Base-by-base conservation (phyloP, 1,284 basidiomycete genomes). In the Cyathus pygmaeus region DNA sequence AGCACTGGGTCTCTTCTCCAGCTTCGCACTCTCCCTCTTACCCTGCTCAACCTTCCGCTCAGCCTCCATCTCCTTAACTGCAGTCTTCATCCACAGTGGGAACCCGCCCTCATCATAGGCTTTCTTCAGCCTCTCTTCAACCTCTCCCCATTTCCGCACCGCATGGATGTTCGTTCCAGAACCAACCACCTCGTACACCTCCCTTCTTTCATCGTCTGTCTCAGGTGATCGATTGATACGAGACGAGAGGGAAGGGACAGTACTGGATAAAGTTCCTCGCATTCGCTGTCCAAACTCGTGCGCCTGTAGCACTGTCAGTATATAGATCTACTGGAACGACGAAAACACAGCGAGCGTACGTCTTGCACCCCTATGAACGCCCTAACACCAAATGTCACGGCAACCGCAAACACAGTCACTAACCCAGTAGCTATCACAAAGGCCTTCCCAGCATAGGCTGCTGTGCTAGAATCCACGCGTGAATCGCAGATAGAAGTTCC, bases 81-180 rank as follows among this genome's bases (percentile, higher is more conserved):
- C 87, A 15, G 78, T 79, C 53, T 86, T 79, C 17, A 77, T 75
- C 87, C 89, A 90, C 1, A 80, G 76, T 0, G 78, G 65, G 29
- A 90, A 74, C 0, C 89, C 88, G 11, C 84, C 87, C 29, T 81
- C 71, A 7, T 88, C 84, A 65, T 85, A 91, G 0, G 87, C 88
- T 6, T 71, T 77, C 46, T 76, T 73, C 15, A 91, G 71, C 19
- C 88, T 78, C 44, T 80, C 68, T 64, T 89, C 79, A 0, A 87
- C 83, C 1, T 81, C 84, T 3, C 80, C 73, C 85, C 81, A 87
- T 15, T 71, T 81, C 86, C 86, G 87, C 5, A 74, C 66, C 9
- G 68, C 68, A 52, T 52, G 24, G 24, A 27, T 21, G 19, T 66
- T 63, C 4, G 56, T 44, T 9, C 65, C 64, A 7, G 59, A 62